A percentile compares a stretch with the other conserved stretches of the same genome.
These are phyloP conservation scores for Mycena galericulata DNA, from an alignment of 768 basidiomycete species.

Conservation along the genomic window DNA sequence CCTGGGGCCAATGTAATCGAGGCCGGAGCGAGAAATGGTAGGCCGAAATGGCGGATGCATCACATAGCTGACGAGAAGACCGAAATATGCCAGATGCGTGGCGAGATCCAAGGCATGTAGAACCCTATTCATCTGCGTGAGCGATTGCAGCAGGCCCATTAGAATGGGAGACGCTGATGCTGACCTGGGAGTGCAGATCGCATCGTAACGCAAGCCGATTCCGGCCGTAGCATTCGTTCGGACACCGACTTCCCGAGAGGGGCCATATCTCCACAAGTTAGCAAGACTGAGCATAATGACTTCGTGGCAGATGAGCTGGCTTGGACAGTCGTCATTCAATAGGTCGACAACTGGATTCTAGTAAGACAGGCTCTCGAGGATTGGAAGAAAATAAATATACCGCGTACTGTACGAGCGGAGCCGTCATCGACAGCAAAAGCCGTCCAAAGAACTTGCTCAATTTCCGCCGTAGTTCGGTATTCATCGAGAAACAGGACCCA, in stretches of 20 bases:
- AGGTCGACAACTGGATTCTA: conserved; percentile 56
- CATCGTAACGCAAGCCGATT: conserved; percentile 47
- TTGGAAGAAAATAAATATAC: conserved; percentile 35
- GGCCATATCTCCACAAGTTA: conserved; percentile 54
- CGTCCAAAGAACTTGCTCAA: conserved; percentile 64
- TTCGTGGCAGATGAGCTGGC: conserved; percentile 53
- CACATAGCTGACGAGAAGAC: conserved; percentile 53
- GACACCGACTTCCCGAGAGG: not conserved
- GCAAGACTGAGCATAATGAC: conserved; percentile 53
- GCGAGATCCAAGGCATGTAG: conserved; percentile 58
- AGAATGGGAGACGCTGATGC: conserved; percentile 25
- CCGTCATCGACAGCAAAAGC: conserved; percentile 51
- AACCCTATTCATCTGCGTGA: conserved; percentile 45
- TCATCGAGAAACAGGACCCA: conserved; percentile 59
- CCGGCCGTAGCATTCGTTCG: conserved; percentile 10
- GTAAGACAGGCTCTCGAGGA: conserved; percentile 10
- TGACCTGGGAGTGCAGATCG: conserved; percentile 61
- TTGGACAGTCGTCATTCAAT: conserved; percentile 48
- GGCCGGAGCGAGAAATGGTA: conserved; percentile 36
- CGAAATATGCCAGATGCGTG: conserved; percentile 54
- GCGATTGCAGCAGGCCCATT: conserved; percentile 3
- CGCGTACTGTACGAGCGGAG: conserved; percentile 40
- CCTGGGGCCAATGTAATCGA: conserved; percentile 44
- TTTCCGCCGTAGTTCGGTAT: conserved; percentile 53
- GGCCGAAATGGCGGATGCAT: conserved; percentile 54